These are phyloP conservation scores for Phaffomyces opuntiae DNA, from an alignment of 805 yeast genomes.

Conservation along the genomic window DNA sequence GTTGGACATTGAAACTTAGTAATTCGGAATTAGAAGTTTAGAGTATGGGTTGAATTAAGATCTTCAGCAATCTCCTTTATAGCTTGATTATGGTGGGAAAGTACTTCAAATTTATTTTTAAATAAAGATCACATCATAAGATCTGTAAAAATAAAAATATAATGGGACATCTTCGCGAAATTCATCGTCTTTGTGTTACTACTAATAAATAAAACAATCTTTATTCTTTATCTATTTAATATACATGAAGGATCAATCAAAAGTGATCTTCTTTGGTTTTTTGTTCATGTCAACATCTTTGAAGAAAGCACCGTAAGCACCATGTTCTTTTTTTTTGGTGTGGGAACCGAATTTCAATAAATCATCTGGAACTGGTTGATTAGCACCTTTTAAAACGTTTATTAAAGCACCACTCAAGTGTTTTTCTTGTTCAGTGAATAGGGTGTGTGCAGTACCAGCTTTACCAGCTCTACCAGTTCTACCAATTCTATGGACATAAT, in stretches of 20 bases:
- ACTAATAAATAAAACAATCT: no score
- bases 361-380: slow-evolving; percentile 94
- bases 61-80: no score
- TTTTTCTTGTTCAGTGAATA: slow-evolving; percentile 95
- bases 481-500: slow-evolving; percentile 95
- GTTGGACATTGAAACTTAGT: slow-evolving; percentile 10
- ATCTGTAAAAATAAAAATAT: no score
- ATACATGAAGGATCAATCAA: slow-evolving; percentile 24
- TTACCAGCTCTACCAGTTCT: slow-evolving; percentile 98
- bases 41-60: background rate
- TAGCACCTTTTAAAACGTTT: slow-evolving; percentile 88
- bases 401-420: slow-evolving; percentile 91
- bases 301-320: slow-evolving; percentile 97
- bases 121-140: no score
- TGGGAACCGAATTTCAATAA: slow-evolving; percentile 93
- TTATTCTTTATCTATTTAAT: no score
- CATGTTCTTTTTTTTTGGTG: slow-evolving; percentile 94
- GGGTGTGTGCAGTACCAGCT: slow-evolving; percentile 89
- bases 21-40: background rate
- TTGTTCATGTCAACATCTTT: slow-evolving; percentile 84
- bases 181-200: no score
- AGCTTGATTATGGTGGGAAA: no score
- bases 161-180: no score
- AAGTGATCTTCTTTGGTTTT: slow-evolving; percentile 82
- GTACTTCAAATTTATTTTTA: no score